phyloP scores from a whole-genome alignment of 2,329 filamentous ascomycete genomes.

The Microdochium trichocladiopsis region DNA sequence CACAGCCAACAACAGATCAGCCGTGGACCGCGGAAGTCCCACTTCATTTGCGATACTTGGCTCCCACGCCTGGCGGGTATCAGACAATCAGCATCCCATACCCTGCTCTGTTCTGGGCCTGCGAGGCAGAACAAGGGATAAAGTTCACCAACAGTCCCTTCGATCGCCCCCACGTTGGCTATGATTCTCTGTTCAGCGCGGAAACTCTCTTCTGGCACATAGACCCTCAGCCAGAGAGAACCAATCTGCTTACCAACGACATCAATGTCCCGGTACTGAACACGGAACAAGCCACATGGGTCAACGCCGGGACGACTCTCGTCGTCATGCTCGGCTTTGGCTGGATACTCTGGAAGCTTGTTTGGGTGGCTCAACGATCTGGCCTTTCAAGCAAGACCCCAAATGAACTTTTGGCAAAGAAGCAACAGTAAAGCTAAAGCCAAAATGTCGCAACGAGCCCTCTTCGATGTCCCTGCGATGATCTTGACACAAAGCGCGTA shows the following conservation, averaged over 20 bases:
- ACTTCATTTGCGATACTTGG: conserved; percentile 77
- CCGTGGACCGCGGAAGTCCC: conserved; percentile 66
- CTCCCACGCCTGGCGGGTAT: conserved; percentile 50
- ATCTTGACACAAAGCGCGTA: no score
- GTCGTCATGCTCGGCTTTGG: conserved; percentile 57
- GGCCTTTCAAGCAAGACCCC: background rate
- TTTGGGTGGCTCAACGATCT: conserved; percentile 2
- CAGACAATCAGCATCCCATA: conserved; percentile 59
- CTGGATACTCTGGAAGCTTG: conserved; percentile 62
- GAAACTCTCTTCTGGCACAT: conserved; percentile 81
- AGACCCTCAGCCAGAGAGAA: conserved; percentile 35
- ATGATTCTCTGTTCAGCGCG: conserved; percentile 71
- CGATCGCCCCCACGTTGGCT: conserved; percentile 77
- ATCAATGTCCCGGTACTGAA: conserved; percentile 61
- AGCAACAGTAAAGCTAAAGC: background rate
- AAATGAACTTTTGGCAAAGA: background rate
- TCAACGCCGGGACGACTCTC: conserved; percentile 48
- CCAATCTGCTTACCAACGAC: conserved; percentile 39
- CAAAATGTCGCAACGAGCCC: background rate
- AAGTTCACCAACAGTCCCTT: conserved; percentile 77
- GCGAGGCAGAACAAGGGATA: conserved; percentile 55
- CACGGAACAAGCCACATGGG: conserved; percentile 37
- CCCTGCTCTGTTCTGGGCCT: conserved; percentile 88
- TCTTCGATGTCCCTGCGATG: no score
- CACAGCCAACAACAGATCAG: conserved; percentile 29